These are phyloP conservation scores for Corynespora cassiicola DNA, from an alignment of 2,329 filamentous ascomycete genomes.

Conservation along the genomic window DNA sequence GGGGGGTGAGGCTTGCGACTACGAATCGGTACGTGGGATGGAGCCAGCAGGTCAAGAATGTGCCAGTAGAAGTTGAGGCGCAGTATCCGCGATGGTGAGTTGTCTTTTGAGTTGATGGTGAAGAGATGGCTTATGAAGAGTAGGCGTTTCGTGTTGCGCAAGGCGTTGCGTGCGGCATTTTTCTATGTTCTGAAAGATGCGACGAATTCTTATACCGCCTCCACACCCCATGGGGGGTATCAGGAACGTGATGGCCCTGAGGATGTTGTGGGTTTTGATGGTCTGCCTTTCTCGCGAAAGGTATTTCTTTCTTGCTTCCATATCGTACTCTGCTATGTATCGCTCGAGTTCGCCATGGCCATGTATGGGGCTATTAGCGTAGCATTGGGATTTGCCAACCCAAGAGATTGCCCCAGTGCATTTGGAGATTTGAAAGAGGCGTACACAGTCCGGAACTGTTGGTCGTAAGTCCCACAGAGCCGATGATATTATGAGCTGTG, in stretches of 20 bases:
- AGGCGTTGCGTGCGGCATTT: slow-evolving; percentile 14
- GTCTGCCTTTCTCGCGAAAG: slow-evolving; percentile 14
- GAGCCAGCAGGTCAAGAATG: slow-evolving; percentile 35
- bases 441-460: slow-evolving; percentile 27
- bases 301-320: slow-evolving; percentile 24
- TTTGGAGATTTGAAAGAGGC: slow-evolving; percentile 26
- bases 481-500: slow-evolving; percentile 3
- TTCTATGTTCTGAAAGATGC: slow-evolving; percentile 21
- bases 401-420: slow-evolving; percentile 33
- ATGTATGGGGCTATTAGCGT: slow-evolving; percentile 23
- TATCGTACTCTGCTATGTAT: slow-evolving; percentile 24
- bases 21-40: slow-evolving; percentile 31
- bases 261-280: slow-evolving; percentile 1
- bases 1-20: slow-evolving; percentile 18
- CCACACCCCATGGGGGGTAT: slow-evolving; percentile 29
- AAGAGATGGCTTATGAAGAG: not conserved
- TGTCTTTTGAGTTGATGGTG: not conserved
- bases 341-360: slow-evolving; percentile 20
- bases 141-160: slow-evolving; percentile 29
- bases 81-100: slow-evolving; percentile 29
- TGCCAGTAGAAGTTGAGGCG: slow-evolving; percentile 21
- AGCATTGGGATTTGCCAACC: slow-evolving; percentile 17
- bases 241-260: slow-evolving; percentile 18
- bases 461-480: slow-evolving; percentile 24
- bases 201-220: slow-evolving; percentile 20